phyloP scores from a whole-genome alignment of 1,284 basidiomycete species.

The Tylopilus sp. region DNA sequence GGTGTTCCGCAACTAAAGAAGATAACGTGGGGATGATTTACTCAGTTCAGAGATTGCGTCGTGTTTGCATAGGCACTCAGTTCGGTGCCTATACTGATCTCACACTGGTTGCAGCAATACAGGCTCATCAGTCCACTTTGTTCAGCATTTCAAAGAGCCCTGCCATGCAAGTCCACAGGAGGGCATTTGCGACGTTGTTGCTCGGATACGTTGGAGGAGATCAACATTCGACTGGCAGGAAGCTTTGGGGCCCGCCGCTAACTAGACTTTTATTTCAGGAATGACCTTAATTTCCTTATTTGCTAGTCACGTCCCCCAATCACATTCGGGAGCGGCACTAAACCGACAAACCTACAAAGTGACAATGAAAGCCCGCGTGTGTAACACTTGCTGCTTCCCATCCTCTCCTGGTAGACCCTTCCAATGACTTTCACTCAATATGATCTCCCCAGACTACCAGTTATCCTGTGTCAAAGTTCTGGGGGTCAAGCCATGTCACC shows the following conservation, averaged over 20 bases:
- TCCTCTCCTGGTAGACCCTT: too few species aligned
- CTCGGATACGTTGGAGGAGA: not conserved
- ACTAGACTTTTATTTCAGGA: not conserved
- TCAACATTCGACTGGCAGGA: not conserved
- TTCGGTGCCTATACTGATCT: conserved; percentile 1
- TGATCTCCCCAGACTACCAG: not conserved
- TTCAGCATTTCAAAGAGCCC: not conserved
- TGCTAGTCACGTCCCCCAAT: not conserved
- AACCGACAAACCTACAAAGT: too few species aligned
- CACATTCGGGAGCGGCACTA: not conserved
- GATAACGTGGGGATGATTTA: not conserved
- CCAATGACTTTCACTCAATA: not conserved
- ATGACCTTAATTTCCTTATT: not conserved
- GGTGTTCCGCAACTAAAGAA: not conserved
- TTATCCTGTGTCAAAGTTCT: not conserved
- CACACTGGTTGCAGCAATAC: not conserved
- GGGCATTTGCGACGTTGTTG: not conserved
- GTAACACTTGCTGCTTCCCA: too few species aligned
- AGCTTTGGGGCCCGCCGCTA: not conserved
- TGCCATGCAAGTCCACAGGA: not conserved
- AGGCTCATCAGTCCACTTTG: not conserved
- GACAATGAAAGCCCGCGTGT: too few species aligned
- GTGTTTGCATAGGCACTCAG: conserved; percentile 6
- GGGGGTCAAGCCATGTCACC: not conserved
- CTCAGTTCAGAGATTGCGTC: not conserved